phyloP scores from a whole-genome alignment of 2,329 filamentous ascomycete species.

The Pseudopyrenochaeta lycopersici region DNA sequence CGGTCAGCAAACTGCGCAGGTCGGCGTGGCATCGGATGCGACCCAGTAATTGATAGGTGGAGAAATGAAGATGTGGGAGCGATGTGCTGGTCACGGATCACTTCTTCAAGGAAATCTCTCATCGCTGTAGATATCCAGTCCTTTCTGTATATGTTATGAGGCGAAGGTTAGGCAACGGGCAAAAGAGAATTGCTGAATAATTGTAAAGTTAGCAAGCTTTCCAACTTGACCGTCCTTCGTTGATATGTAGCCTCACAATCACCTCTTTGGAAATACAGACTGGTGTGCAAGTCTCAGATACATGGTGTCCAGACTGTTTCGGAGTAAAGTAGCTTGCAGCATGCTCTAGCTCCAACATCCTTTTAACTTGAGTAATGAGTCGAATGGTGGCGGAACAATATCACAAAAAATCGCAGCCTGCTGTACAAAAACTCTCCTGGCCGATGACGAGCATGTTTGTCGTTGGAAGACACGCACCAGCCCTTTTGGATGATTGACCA shows the following conservation, averaged over 20 bases:
- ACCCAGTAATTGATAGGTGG: slow-evolving; percentile 2
- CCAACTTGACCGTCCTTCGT: not conserved
- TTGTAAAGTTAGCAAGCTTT: not conserved
- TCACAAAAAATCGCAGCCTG: too few species aligned
- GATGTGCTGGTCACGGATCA: slow-evolving; percentile 14
- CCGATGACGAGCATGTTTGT: too few species aligned
- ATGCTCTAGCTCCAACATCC: too few species aligned
- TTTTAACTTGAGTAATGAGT: too few species aligned
- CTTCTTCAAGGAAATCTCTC: not conserved
- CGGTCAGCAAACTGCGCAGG: not conserved
- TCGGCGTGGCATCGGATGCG: too few species aligned
- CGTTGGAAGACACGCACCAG: too few species aligned
- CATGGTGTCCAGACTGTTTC: too few species aligned
- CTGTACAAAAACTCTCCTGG: too few species aligned
- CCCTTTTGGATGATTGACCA: too few species aligned
- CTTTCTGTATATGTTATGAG: not conserved
- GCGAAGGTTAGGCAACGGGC: not conserved
- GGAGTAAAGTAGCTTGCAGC: too few species aligned
- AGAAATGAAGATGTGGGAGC: not conserved
- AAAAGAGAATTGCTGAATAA: not conserved
- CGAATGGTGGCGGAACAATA: too few species aligned
- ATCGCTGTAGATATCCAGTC: slow-evolving; percentile 8
- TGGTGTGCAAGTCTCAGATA: too few species aligned
- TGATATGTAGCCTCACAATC: not conserved
- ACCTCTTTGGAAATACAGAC: not conserved